phyloP scores from a whole-genome alignment of 106 monocot genomes.

The Gastrodia elata region DNA sequence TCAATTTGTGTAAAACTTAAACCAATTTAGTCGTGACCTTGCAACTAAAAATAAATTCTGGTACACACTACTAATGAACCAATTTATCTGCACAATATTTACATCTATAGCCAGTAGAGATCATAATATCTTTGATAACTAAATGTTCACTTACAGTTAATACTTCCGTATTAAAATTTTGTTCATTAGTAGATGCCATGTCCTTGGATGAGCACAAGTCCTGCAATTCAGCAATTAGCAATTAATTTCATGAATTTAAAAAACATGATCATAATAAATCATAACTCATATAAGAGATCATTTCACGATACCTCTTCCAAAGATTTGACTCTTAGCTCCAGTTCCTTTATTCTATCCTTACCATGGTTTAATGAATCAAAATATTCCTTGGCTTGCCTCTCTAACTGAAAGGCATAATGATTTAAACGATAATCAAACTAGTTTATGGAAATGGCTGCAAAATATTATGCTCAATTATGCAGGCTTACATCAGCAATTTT shows the following conservation, averaged over 20 bases:
- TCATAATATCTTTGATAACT: neutral
- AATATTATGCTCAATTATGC: neutral
- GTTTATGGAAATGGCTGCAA: neutral
- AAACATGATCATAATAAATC: neutral
- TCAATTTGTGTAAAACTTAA: no score
- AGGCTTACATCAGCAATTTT: slow-evolving; percentile 67
- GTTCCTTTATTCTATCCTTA: slow-evolving; percentile 58
- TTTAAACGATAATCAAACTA: slow-evolving; percentile 5
- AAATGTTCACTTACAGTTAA: slow-evolving; percentile 53
- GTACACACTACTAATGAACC: neutral
- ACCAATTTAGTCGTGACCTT: neutral
- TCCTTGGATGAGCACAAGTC: slow-evolving; percentile 59
- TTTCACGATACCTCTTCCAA: slow-evolving; percentile 52
- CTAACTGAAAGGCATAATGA: slow-evolving; percentile 37
- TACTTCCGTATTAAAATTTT: slow-evolving; percentile 50
- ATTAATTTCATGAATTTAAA: neutral
- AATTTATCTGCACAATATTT: neutral
- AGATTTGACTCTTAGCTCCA: slow-evolving; percentile 40
- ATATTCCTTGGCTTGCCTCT: slow-evolving; percentile 54
- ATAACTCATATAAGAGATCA: neutral
- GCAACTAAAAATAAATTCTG: neutral
- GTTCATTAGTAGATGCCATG: slow-evolving; percentile 54
- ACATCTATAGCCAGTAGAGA: neutral
- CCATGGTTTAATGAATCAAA: slow-evolving; percentile 45
- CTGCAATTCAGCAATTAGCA: slow-evolving; percentile 21